Evolutionary conservation across 371 early-diverging fungal genomes (phyloP).

Genomic region (Saksenaea oblongispora): DNA sequence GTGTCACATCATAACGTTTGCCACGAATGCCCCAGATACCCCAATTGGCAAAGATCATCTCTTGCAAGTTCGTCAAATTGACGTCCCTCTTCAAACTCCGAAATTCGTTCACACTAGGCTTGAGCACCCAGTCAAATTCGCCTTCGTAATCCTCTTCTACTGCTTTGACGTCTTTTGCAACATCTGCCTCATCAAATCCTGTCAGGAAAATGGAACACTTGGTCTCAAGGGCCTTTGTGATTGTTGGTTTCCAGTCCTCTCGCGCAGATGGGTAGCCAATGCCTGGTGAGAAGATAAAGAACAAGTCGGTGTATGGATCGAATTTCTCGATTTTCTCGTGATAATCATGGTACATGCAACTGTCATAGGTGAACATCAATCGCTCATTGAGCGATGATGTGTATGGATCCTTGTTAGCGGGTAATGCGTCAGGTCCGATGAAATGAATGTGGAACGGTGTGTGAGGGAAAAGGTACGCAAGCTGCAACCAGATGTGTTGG

Average conservation of each 20-base stretch:
- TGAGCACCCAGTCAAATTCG: conserved; percentile 79
- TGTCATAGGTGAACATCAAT: conserved; percentile 55
- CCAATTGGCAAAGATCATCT: conserved; percentile 79
- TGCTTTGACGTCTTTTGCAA: conserved; percentile 61
- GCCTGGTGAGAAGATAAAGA: conserved; percentile 84
- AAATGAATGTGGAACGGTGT: conserved; percentile 82
- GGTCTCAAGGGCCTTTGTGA: conserved; percentile 72
- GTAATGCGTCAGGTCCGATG: conserved; percentile 80
- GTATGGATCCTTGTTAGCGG: conserved; percentile 51
- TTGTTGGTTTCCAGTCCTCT: conserved; percentile 73
- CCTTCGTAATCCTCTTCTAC: conserved; percentile 60
- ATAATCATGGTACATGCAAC: conserved; percentile 48
- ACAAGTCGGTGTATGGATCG: conserved; percentile 81
- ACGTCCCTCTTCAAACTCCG: conserved; percentile 77
- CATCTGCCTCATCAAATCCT: conserved; percentile 75
- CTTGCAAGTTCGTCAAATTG: conserved; percentile 72
- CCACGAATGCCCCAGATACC: conserved; percentile 86
- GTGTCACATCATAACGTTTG: conserved; percentile 79
- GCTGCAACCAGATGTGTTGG: conserved; percentile 75
- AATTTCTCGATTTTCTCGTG: conserved; percentile 58
- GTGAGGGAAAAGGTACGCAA: conserved; percentile 76
- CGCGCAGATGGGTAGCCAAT: conserved; percentile 67
- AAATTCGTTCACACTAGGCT: conserved; percentile 72
- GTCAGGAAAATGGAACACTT: conserved; percentile 84
- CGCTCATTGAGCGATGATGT: conserved; percentile 46